phyloP scores from a whole-genome alignment of 2,329 filamentous ascomycete genomes.

The Zasmidium cellare region DNA sequence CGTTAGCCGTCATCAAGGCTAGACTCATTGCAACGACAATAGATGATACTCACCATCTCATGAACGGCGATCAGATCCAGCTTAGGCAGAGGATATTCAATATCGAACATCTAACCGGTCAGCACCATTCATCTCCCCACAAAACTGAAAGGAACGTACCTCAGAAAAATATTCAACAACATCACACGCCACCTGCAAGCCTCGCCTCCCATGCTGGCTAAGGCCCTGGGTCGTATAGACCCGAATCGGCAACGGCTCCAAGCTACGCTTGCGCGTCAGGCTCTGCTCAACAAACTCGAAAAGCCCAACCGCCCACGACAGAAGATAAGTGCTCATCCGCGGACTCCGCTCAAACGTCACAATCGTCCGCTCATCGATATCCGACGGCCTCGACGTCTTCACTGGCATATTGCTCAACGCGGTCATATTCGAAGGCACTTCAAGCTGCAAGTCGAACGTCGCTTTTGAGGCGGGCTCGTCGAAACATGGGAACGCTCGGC shows the following conservation, averaged over 20 bases:
- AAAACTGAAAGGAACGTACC: no score
- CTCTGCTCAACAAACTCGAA: constrained; percentile 92
- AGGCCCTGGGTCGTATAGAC: constrained; percentile 91
- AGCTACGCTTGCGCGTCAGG: constrained; percentile 83
- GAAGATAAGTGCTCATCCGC: constrained; percentile 81
- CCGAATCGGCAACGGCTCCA: constrained; percentile 82
- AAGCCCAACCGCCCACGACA: constrained; percentile 91
- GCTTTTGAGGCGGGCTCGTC: constrained; percentile 96
- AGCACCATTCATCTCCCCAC: no score
- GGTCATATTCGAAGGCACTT: constrained; percentile 80
- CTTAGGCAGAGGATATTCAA: constrained; percentile 89
- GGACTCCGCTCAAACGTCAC: constrained; percentile 81
- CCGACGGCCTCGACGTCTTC: neutral
- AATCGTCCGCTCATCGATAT: constrained; percentile 51
- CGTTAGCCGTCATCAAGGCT: no score
- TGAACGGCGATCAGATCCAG: constrained; percentile 84
- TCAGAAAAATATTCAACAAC: constrained; percentile 79
- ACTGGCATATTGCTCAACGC: constrained; percentile 90
- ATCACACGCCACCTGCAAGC: constrained; percentile 82
- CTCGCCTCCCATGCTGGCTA: constrained; percentile 86
- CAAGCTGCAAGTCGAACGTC: constrained; percentile 87
- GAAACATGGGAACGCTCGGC: constrained; percentile 92
- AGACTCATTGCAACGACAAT: no score
- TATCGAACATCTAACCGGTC: constrained; percentile 83
- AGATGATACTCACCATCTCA: no score